These are phyloP conservation scores for Cicer cuneatum DNA, from an alignment of 306 rosid species.

Conservation along the genomic window DNA sequence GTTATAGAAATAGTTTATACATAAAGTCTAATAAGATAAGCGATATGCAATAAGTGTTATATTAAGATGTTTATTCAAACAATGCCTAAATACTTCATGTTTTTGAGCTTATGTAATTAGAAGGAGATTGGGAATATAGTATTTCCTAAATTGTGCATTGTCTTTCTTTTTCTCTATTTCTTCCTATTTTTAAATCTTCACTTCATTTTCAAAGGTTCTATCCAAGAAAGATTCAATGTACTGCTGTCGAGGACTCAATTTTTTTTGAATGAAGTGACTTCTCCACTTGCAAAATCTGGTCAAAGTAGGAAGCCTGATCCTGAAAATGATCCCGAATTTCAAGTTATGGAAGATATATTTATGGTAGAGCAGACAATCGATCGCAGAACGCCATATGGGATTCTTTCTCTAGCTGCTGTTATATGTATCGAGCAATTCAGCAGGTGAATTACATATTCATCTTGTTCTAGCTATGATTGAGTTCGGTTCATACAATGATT, in stretches of 20 bases:
- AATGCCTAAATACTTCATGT: background rate
- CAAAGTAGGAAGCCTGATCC: constrained; percentile 64
- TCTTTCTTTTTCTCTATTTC: background rate
- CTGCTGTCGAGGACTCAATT: constrained; percentile 78
- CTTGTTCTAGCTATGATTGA: background rate
- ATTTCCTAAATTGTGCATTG: background rate
- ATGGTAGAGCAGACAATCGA: constrained; percentile 75
- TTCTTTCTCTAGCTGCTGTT: constrained; percentile 82
- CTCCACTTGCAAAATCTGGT: constrained; percentile 69
- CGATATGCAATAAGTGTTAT: background rate
- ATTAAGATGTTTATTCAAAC: background rate
- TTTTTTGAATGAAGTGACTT: constrained; percentile 78
- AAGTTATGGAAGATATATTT: constrained; percentile 72
- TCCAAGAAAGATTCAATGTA: constrained; percentile 73
- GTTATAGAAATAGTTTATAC: background rate
- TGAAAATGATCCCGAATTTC: constrained; percentile 50
- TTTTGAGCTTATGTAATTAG: background rate
- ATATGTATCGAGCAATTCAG: constrained; percentile 93
- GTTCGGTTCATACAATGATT: background rate
- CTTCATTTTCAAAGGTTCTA: constrained; percentile 51
- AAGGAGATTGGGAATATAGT: background rate
- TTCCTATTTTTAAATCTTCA: background rate
- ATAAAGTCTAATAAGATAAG: background rate
- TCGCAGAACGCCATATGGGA: constrained; percentile 71
- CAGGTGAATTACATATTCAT: constrained; percentile 67